Base-by-base conservation (phyloP, 768 basidiomycete genomes). In the Suillus paluster region DNA sequence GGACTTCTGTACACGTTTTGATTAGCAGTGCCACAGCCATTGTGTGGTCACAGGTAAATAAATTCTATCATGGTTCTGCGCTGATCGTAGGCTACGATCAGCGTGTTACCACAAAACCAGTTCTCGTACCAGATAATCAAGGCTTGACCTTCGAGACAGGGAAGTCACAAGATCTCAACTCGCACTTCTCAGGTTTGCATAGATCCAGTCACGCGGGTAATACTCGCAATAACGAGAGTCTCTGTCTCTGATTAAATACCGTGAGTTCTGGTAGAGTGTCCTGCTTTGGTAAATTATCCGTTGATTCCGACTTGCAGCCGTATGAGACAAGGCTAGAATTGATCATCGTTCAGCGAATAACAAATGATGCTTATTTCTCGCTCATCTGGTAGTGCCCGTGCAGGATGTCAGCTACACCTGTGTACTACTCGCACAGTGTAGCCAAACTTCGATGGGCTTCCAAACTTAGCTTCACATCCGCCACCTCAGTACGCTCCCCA, bases 401-500 rank as follows among this genome's bases (percentile, higher is more conserved):
- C 15, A 23, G n/a, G 9, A 14, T 14, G 14, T 17, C 36, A 23
- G 34, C 6, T 10, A 53, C 5, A 21, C 21, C 9, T 34, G 1
- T 34, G n/a, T 17, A 23, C 46, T 25, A 6, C 14, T 14, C n/a
- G n/a, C n/a, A 25, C 50, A 36, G 12, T 52, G 11, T n/a, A 48
- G 23, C 23, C 12, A 34, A 14, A 15, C 6, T 7, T 33, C 19
- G 14, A 54, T 34, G 54, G 25, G 38, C 19, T 39, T 17, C 17
- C 19, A 17, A 7, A 38, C 9, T 1, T 10, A 25, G 15, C 36
- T 25, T 60, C 36, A 60, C 67, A 71, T 73, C 19, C 66, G 71
- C 71, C 73, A 74, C 63, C 71, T 70, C 36, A 73, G 59, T 27
- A 67, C 66, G 27, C 74, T 73, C 6, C 71, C 73, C 27, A 72